Percentiles rank a stretch among this genome's conserved stretches.
Evolutionary conservation across 2,329 filamentous ascomycete genomes (phyloP).

Genomic region (Colletotrichum euphorbiae): DNA sequence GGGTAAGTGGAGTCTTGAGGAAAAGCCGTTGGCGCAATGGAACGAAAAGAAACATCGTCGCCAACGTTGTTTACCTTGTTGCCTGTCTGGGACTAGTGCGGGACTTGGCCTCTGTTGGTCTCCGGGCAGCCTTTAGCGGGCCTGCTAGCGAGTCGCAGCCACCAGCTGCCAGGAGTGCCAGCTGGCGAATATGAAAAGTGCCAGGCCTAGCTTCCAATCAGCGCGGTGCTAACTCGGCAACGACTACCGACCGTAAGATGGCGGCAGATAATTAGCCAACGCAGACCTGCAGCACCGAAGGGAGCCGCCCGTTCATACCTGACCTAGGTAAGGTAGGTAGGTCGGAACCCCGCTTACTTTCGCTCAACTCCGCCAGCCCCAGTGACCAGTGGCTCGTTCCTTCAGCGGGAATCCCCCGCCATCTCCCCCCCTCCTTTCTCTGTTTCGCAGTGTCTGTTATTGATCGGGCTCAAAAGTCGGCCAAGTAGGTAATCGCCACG

Average conservation of each 20-base stretch:
- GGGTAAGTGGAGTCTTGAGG: slow-evolving; percentile 25
- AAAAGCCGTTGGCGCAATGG: slow-evolving; percentile 28
- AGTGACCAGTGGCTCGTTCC: slow-evolving; percentile 29
- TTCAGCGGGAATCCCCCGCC: slow-evolving; percentile 17
- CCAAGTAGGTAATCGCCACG: slow-evolving; percentile 36
- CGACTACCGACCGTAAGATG: too few species aligned
- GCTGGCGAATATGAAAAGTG: too few species aligned
- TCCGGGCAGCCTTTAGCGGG: slow-evolving; percentile 10
- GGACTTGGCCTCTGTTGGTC: background rate
- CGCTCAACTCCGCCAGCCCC: slow-evolving; percentile 15
- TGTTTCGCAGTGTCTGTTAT: background rate
- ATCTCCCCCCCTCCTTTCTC: background rate
- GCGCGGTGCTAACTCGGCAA: too few species aligned
- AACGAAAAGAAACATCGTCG: slow-evolving; percentile 13
- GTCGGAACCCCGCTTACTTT: slow-evolving; percentile 6
- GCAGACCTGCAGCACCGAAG: too few species aligned
- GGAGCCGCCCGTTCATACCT: too few species aligned
- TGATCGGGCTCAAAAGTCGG: background rate
- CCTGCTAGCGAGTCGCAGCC: background rate
- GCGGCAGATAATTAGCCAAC: too few species aligned
- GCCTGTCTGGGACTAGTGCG: slow-evolving; percentile 33
- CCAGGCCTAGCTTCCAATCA: too few species aligned
- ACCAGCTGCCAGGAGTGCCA: background rate
- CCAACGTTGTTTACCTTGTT: slow-evolving; percentile 34
- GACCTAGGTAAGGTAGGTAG: too few species aligned